These are phyloP conservation scores for Claviceps paspali DNA, from an alignment of 2,329 filamentous ascomycete species.

Conservation along the genomic window DNA sequence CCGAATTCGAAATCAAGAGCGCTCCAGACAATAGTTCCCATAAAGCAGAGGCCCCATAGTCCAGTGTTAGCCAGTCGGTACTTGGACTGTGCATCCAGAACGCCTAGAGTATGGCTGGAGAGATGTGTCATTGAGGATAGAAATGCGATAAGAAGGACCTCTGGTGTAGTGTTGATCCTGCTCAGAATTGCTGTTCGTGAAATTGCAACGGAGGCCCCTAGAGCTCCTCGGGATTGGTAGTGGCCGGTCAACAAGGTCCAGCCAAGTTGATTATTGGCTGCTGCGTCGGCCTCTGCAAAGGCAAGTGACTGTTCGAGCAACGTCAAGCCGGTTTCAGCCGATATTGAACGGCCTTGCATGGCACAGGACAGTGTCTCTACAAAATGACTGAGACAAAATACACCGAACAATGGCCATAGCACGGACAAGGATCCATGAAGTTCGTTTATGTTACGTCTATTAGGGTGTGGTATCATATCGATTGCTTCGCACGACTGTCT, in stretches of 20 bases:
- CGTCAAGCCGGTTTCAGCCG: constrained; percentile 87
- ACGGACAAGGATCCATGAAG: constrained; percentile 64
- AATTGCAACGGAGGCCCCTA: constrained; percentile 27
- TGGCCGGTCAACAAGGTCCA: constrained; percentile 47
- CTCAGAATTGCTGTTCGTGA: constrained; percentile 55
- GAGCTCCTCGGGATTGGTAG: constrained; percentile 16
- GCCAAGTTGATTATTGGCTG: constrained; percentile 65
- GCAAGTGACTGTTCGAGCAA: constrained; percentile 91
- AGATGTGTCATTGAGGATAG: constrained; percentile 84
- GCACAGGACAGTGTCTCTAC: constrained; percentile 79
- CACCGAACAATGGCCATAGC: constrained; percentile 61
- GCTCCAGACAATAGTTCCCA: constrained; percentile 70
- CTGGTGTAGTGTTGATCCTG: constrained; percentile 74
- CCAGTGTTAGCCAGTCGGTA: constrained; percentile 77
- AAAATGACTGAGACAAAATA: constrained; percentile 63
- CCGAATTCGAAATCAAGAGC: constrained; percentile 47
- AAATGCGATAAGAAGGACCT: constrained; percentile 72
- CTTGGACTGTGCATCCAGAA: constrained; percentile 63
- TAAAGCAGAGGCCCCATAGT: constrained; percentile 82
- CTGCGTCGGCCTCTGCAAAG: constrained; percentile 87
- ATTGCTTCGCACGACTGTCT: constrained; percentile 59
- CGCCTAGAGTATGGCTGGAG: constrained; percentile 66
- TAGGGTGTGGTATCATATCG: constrained; percentile 48
- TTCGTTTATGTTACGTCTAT: constrained; percentile 31
- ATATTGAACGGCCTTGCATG: constrained; percentile 64